phyloP scores from a whole-genome alignment of 1,139 yeast species.

The Zhuliangozyma parablackwelliae region DNA sequence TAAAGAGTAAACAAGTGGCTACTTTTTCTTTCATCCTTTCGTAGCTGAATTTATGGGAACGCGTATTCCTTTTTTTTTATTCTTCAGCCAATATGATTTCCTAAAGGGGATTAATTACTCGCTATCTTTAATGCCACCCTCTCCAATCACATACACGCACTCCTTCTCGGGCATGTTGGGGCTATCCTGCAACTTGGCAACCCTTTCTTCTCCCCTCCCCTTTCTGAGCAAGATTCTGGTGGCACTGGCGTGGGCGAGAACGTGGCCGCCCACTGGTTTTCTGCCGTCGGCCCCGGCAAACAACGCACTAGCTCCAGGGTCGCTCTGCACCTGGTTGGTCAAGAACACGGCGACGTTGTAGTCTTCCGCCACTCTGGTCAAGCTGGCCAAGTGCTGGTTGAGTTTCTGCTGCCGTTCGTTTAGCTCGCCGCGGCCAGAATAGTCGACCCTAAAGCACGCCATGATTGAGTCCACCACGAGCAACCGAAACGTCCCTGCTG shows the following conservation, averaged over 20 bases:
- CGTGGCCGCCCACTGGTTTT: conserved; percentile 65
- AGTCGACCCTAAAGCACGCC: conserved; percentile 61
- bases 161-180: conserved; percentile 62
- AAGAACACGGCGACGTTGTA: conserved; percentile 56
- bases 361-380: conserved; percentile 54
- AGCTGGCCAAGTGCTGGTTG: conserved; percentile 51
- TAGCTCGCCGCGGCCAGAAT: conserved; percentile 56
- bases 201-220: conserved; percentile 64
- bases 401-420: conserved; percentile 57
- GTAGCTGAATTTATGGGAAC: no score
- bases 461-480: conserved; percentile 52
- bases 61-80: neutral
- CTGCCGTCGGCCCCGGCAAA: conserved; percentile 65
- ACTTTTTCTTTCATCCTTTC: no score
- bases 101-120: conserved; percentile 23
- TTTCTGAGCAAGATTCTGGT: conserved; percentile 54
- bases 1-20: neutral
- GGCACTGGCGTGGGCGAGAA: conserved; percentile 61
- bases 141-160: conserved; percentile 50
- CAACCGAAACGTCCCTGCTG: conserved; percentile 45
- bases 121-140: conserved; percentile 50
- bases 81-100: conserved; percentile 16
- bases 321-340: conserved; percentile 65
- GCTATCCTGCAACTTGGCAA: conserved; percentile 58
- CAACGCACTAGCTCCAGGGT: conserved; percentile 62